phyloP scores from a whole-genome alignment of 352 stramenopile genomes.

The Pythium sp. region DNA sequence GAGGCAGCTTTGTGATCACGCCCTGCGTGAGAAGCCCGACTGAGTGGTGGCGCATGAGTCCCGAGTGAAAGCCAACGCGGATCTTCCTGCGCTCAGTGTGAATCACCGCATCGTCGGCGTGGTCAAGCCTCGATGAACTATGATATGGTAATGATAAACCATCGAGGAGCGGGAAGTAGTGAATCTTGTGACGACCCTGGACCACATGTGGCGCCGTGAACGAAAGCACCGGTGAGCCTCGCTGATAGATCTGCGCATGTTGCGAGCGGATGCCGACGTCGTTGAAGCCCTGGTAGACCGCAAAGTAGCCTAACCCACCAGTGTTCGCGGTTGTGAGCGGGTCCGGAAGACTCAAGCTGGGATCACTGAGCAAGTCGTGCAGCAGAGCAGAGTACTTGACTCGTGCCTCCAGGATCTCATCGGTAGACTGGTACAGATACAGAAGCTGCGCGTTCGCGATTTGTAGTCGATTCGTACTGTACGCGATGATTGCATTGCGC shows the following conservation, averaged over 20 bases:
- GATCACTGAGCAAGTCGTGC: constrained; percentile 5
- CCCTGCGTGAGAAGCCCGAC: constrained; percentile 52
- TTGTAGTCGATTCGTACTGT: constrained; percentile 20
- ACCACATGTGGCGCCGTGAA: constrained; percentile 32
- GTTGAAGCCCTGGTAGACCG: constrained; percentile 50
- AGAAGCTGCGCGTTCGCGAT: constrained; percentile 22
- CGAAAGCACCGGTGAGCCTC: constrained; percentile 19
- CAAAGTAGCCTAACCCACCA: constrained; percentile 59
- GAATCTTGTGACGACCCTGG: constrained; percentile 8
- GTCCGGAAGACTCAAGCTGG: constrained; percentile 16
- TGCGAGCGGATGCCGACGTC: constrained; percentile 36
- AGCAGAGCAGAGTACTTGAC: constrained; percentile 17
- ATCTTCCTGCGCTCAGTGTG: constrained; percentile 5
- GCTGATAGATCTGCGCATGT: constrained; percentile 44
- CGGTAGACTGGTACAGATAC: constrained; percentile 25
- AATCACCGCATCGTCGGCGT: neutral
- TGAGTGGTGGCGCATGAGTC: constrained; percentile 51
- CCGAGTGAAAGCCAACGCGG: constrained; percentile 50
- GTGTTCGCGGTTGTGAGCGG: constrained; percentile 23
- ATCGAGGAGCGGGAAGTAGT: neutral
- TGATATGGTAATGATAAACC: neutral
- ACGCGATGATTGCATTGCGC: neutral
- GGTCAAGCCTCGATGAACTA: neutral
- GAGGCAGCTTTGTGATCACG: constrained; percentile 29
- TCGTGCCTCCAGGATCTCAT: constrained; percentile 17